Base-by-base conservation (phyloP, 768 basidiomycete species). In the Austroboletus eburneus region DNA sequence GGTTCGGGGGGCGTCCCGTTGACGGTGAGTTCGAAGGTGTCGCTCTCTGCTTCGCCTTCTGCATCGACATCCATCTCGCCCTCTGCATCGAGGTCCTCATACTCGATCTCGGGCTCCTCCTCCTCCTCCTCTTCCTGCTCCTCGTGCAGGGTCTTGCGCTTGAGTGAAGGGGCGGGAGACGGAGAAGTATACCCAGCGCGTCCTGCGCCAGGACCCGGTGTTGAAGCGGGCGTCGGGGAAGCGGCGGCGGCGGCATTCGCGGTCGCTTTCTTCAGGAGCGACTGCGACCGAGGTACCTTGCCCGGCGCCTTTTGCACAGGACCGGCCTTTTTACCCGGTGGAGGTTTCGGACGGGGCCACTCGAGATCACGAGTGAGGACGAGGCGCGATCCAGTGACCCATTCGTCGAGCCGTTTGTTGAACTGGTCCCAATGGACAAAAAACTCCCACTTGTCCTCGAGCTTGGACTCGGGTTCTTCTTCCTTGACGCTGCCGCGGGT, bases 371-470 rank as follows among this genome's bases (percentile, higher is more conserved):
- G 78, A 49, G 72, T 76, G 37, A 94, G 73, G 34, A 98, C 78
- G 46, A 99, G 78, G 33, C 95, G 81, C 1, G 88, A 85, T 14
- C 89, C 91, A 13, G 87, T 71, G 20, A 99, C 86, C 96, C 96
- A 99, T 45, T 96, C 96, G 63, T 99, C 96, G 33, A 98, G 75
- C 52, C 96, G 93, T 67, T 99, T 99, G 75, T 99, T 99, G 78
- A 97, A 98, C 54, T 91, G 83, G 57, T 97, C 92, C 85, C 95
- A 99, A 62, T 99, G 96, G 17, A 98, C 91, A 61, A 98, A 99
- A 73, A 83, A 98, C 66, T 98, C 94, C 66, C 81, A 79, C 57
- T 87, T 83, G 64, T 92, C 90, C 58, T 85, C 85, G 9, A 80
- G 77, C 47, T 77, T 77, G 32, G 72, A 55, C 18, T 76, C 74